Conservation (phyloP, 2,329 filamentous ascomycete species). For the Colletotrichum filicis region DNA sequence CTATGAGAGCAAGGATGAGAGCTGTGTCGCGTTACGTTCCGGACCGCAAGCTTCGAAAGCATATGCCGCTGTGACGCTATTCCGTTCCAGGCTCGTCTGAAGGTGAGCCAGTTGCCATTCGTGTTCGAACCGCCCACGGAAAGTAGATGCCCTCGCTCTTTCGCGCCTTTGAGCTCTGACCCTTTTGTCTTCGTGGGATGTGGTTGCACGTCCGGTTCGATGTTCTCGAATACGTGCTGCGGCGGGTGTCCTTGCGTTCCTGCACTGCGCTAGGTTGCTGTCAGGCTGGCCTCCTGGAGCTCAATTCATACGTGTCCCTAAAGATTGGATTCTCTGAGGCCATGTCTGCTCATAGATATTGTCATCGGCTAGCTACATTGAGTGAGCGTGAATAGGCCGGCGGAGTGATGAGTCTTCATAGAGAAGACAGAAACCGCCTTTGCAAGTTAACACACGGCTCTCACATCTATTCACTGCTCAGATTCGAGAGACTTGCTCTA, state of each 20-base stretch:
- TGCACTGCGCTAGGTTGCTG: not conserved
- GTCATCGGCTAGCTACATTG: not conserved
- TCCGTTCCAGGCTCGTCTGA: constrained; percentile 27
- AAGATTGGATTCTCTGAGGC: too few species aligned
- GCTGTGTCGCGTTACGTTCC: not conserved
- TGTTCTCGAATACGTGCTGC: not conserved
- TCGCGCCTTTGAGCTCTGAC: not conserved
- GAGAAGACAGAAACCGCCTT: too few species aligned
- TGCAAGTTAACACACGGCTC: too few species aligned
- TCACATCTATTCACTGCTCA: not conserved
- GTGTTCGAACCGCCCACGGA: not conserved
- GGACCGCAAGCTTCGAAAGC: not conserved
- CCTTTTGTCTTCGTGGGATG: not conserved
- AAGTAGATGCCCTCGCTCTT: not conserved
- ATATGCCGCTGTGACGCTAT: constrained; percentile 16
- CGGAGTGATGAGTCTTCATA: too few species aligned
- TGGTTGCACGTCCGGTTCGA: not conserved
- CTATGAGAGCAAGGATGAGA: not conserved
- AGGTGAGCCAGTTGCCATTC: not conserved
- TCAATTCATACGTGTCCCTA: too few species aligned
- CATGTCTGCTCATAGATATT: too few species aligned
- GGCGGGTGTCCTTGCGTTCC: not conserved
- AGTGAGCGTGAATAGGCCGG: not conserved
- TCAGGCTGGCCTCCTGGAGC: too few species aligned
- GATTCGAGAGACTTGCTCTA: too few species aligned